phyloP scores from a whole-genome alignment of 2,329 filamentous ascomycete species.

The Cladorrhinum sp. region DNA sequence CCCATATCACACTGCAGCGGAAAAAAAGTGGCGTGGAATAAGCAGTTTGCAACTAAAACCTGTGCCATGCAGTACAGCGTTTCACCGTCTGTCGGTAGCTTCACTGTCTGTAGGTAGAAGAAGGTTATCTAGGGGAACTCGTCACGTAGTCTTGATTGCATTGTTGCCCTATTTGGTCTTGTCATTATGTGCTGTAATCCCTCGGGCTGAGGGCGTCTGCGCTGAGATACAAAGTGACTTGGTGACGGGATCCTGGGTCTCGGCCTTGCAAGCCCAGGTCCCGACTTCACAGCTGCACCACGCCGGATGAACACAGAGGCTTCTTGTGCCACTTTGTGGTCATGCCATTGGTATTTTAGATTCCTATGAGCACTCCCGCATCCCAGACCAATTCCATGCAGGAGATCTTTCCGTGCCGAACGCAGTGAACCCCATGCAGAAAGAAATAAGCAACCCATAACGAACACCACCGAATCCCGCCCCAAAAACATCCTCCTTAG shows the following conservation, averaged over 20 bases:
- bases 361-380: constrained; percentile 35
- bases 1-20: too few species aligned
- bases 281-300: constrained; percentile 16
- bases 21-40: too few species aligned
- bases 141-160: constrained; percentile 5
- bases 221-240: neutral
- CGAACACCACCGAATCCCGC: constrained; percentile 25
- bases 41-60: neutral
- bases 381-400: constrained; percentile 34
- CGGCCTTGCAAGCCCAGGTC: constrained; percentile 4
- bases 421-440: constrained; percentile 35
- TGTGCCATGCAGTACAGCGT: neutral
- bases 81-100: neutral
- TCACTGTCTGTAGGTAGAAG: neutral
- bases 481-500: constrained; percentile 49
- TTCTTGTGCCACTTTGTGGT: constrained; percentile 22
- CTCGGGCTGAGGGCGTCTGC: constrained; percentile 7
- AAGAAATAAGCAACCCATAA: constrained; percentile 33
- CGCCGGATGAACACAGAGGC: constrained; percentile 13
- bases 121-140: neutral
- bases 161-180: constrained; percentile 5
- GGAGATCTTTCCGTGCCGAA: constrained; percentile 35
- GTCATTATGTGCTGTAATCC: constrained; percentile 6
- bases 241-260: neutral
- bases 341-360: constrained; percentile 34